A percentile compares a stretch with the other conserved stretches of the same genome.
Conservation (phyloP, 345 rosid genomes). For the Schrenkiella parvula region DNA sequence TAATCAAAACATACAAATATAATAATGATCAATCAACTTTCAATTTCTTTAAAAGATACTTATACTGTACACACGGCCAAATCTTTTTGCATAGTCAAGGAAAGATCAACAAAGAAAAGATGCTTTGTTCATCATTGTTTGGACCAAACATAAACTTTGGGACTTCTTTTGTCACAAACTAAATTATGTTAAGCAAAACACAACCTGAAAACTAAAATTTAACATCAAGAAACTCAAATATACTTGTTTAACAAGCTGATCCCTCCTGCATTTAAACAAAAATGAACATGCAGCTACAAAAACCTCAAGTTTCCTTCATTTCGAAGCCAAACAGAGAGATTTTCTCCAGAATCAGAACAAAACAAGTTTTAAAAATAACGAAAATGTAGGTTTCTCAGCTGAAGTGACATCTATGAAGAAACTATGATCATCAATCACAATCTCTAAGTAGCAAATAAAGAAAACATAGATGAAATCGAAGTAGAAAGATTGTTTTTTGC, state of each 20-base stretch:
- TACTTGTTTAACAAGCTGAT: constrained; percentile 7
- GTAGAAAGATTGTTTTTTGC: constrained; percentile 15
- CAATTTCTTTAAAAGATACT: not conserved
- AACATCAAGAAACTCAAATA: not conserved
- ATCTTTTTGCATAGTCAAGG: constrained; percentile 21
- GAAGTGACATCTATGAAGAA: constrained; percentile 5
- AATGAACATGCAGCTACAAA: constrained; percentile 26
- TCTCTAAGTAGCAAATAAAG: not conserved
- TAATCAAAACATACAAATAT: constrained; percentile 2
- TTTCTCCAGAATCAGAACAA: not conserved
- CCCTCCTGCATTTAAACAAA: constrained; percentile 10
- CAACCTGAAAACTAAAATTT: not conserved
- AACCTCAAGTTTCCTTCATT: not conserved
- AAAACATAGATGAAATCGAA: constrained; percentile 6
- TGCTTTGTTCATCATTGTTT: constrained; percentile 28
- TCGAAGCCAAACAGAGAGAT: not conserved
- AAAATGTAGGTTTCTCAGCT: not conserved
- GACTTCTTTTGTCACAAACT: not conserved
- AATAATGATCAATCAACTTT: constrained; percentile 4
- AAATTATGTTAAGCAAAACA: not conserved
- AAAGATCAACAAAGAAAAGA: constrained; percentile 22
- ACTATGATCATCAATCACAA: constrained; percentile 19
- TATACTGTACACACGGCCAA: constrained; percentile 30
- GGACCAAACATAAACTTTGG: constrained; percentile 14
- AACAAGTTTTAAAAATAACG: not conserved